Conservation (phyloP, 2,329 filamentous ascomycete genomes). For the Drechslerella coelobrocha region DNA sequence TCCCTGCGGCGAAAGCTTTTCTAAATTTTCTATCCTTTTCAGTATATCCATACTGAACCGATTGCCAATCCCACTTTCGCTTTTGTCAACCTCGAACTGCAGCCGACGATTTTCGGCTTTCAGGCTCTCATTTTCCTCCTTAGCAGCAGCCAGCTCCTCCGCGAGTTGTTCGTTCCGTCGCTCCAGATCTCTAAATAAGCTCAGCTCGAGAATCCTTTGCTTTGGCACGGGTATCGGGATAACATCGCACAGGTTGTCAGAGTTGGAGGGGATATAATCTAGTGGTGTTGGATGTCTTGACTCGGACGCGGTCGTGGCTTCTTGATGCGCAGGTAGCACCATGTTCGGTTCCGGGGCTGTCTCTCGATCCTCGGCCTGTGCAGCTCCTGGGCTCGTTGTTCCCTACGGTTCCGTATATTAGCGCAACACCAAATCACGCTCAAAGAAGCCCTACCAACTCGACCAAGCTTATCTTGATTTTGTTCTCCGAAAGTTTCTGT, state of each 20-base stretch:
- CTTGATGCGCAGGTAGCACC: neutral
- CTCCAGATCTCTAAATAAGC: neutral
- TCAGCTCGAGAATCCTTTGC: neutral
- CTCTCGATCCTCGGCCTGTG: too few species aligned
- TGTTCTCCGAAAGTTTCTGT: neutral
- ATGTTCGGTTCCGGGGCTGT: too few species aligned
- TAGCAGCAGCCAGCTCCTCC: neutral
- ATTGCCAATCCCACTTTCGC: too few species aligned
- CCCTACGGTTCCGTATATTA: neutral
- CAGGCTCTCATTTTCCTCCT: neutral
- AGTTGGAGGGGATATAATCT: neutral
- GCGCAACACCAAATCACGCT: neutral
- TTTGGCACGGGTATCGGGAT: neutral
- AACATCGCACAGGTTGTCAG: neutral
- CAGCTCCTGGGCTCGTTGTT: neutral
- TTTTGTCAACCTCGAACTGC: neutral
- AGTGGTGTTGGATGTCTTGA: too few species aligned
- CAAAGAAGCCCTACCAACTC: neutral
- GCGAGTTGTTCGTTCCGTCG: neutral
- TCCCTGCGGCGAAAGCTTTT: neutral
- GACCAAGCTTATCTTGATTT: neutral
- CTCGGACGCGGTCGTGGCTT: too few species aligned
- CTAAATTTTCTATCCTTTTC: neutral
- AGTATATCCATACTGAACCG: neutral
- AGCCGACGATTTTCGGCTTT: neutral